Conservation (phyloP, 2,329 filamentous ascomycete species). For the Neopestalotiopsis clavispora region DNA sequence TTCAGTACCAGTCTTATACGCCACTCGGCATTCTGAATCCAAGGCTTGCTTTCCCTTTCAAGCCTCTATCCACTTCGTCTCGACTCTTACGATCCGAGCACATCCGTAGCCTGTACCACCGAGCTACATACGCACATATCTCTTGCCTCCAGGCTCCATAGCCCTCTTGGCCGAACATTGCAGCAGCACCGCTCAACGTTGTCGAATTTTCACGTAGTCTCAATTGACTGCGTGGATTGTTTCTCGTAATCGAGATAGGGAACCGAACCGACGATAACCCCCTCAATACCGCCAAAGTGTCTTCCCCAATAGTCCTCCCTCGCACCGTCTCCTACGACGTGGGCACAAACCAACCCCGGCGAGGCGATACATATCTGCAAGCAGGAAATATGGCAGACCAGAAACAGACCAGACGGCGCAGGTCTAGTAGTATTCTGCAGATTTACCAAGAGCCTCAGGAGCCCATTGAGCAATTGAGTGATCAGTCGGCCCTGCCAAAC, state of each 20-base stretch:
- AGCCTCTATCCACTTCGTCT: background rate
- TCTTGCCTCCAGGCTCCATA: background rate
- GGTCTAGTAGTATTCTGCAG: slow-evolving; percentile 89
- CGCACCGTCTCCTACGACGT: slow-evolving; percentile 92
- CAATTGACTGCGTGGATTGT: slow-evolving; percentile 17
- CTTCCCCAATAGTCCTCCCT: slow-evolving; percentile 84
- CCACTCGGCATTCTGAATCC: background rate
- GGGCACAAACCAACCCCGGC: slow-evolving; percentile 71
- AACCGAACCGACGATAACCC: slow-evolving; percentile 29
- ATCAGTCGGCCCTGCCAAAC: slow-evolving; percentile 93
- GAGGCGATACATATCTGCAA: slow-evolving; percentile 59
- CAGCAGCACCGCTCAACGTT: background rate
- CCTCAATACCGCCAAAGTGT: slow-evolving; percentile 90
- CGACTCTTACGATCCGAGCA: background rate
- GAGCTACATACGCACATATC: background rate
- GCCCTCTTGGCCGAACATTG: background rate
- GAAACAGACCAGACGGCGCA: slow-evolving; percentile 78
- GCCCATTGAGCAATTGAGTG: slow-evolving; percentile 95
- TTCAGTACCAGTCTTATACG: background rate
- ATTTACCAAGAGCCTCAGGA: slow-evolving; percentile 97
- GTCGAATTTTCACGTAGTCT: background rate
- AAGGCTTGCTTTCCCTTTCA: background rate
- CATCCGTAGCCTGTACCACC: background rate
- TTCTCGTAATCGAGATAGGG: slow-evolving; percentile 14
- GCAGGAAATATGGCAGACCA: slow-evolving; percentile 58